Conservation (phyloP, 2,329 filamentous ascomycete species). For the Colletotrichum sp. region DNA sequence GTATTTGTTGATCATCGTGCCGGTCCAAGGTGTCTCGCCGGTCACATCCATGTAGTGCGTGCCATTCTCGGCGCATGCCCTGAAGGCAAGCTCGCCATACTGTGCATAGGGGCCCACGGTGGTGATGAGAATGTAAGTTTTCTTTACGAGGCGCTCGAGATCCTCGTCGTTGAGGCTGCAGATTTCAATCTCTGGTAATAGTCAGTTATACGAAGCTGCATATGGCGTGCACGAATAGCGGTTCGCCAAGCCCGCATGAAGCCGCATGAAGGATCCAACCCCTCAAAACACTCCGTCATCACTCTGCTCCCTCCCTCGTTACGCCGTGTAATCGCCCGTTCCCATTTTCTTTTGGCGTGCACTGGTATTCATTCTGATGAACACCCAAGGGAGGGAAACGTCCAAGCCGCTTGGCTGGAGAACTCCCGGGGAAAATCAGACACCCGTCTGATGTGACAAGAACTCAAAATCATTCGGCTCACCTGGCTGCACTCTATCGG, state of each 20-base stretch:
- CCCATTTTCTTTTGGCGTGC: not conserved
- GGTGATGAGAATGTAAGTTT: constrained; percentile 61
- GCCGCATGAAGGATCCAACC: not conserved
- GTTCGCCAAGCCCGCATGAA: not conserved
- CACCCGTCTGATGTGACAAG: not conserved
- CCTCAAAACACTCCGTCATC: not conserved
- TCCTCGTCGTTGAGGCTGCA: constrained; percentile 51
- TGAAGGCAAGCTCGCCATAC: constrained; percentile 64
- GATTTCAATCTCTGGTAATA: constrained; percentile 53
- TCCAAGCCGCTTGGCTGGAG: not conserved
- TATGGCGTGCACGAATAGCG: not conserved
- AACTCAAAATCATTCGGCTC: constrained; percentile 29
- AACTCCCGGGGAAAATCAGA: not conserved
- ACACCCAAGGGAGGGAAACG: not conserved
- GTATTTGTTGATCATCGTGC: constrained; percentile 66
- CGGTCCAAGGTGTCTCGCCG: constrained; percentile 63
- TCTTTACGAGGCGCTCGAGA: constrained; percentile 55
- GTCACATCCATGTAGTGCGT: constrained; percentile 71
- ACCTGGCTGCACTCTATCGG: constrained; percentile 75
- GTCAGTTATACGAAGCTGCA: not conserved
- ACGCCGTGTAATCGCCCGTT: not conserved
- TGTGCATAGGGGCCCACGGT: constrained; percentile 64
- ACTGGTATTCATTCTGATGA: not conserved
- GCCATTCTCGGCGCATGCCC: constrained; percentile 64
- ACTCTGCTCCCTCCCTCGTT: not conserved